Evolutionary conservation across 805 yeast species (phyloP), one percentile per base, ranked within the genome.

Genomic region (Teunomyces gatunensis): DNA sequence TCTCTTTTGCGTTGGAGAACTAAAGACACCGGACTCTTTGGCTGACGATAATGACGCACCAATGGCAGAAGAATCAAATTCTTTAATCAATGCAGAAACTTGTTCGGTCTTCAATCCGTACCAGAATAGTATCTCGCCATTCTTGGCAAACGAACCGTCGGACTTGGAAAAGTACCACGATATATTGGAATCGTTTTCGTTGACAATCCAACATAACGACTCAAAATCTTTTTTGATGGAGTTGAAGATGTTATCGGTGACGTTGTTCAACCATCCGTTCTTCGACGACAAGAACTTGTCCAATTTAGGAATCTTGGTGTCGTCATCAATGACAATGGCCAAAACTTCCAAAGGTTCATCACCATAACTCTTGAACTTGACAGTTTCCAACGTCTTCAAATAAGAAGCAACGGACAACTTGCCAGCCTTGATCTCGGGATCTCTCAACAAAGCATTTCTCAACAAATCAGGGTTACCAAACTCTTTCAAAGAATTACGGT

Each of bases 211-310:
- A 68, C 84, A 90, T 59, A 94, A 75, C 5, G 84, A 67, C 29
- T 76, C 57, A 67, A 80, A 86, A 63, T 91, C 96, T 57, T 83
- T 84, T 58, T 77, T 82, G 58, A 94, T 78, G 12, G 95, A 83
- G 46, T 77, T 79, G 80, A 96, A 94, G 45, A 94, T 86, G 68
- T 91, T 92, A 64, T 94, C 99, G 49, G 96, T 87, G 47, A 94
- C 97, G 55, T 92, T 92, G 73, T 94, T 94, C 64, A 92, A 84
- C 99, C 99, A 94, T 40, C 98, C 98, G 46, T 86, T 79, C 65
- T 87, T 85, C 18, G 95, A 80, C 20, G 95, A 89, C 55, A 90
- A 75, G 64, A 94, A 89, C 70, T 88, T 89, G 65, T 89, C 96
- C 52, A 94, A 72, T 42, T 77, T 79, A 9, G 96, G 86, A 45